Evolutionary conservation across 495 filamentous ascomycete species (phyloP), one percentile per base, ranked within the genome.

Genomic region (Apodospora peruviana): DNA sequence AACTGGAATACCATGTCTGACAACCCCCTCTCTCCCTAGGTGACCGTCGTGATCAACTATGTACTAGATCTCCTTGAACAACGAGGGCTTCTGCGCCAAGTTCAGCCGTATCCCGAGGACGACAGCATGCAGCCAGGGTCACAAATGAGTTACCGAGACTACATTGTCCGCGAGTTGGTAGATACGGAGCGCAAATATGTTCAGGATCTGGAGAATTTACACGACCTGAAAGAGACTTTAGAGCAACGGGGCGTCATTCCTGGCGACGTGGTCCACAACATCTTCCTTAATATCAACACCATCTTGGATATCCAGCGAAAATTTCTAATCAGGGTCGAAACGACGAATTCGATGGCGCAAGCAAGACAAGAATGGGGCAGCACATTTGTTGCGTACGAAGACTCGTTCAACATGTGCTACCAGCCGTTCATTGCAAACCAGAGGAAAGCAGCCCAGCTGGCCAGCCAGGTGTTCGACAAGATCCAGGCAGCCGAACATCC

Each of bases 391-490:
- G 73, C 81, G 7, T 73, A 77, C 40, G 86, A 91, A 59, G 86
- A 90, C 45, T 80, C 79, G 0, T 96, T 98, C 62, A 79, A 77
- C 43, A 88, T 61, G 47, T 32, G 27, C 46, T 98, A 98, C 59
- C 89, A 95, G 55, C 93, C 91, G 4, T 98, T 96, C 64, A 96
- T 96, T 47, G 86, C 93, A 37, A 98, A 98, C 63, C 90, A 95
- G 66, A 78, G 80, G 17, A 82, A 82, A 59, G 83, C 83, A 38
- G 82, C 82, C 22, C 74, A 76, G 45, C 71, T 79, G 17, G 83
- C 81, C 1, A 75, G 73, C 42, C 68, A 74, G 36, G 75, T 81
- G 19, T 86, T 84, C 49, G 78, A 83, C 46, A 84, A 84, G 60
- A 79, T 81, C 24, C 64, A 70, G 34, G 45, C 58, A 3, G 74